Conservation (phyloP, 2,329 filamentous ascomycete genomes). For the Cryphonectria japonica region DNA sequence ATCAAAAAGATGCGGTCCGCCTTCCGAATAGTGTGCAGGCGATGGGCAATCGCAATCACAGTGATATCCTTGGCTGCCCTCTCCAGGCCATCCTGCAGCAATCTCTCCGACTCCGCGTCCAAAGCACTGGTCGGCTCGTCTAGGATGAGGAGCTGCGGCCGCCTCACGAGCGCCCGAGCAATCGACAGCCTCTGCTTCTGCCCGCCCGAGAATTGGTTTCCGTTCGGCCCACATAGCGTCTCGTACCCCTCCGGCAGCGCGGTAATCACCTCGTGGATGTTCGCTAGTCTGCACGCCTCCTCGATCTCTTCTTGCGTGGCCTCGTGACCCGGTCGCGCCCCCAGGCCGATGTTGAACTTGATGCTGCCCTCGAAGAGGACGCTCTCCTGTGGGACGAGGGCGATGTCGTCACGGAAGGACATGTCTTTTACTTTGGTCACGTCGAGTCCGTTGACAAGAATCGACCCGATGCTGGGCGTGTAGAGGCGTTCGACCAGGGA, state of each 20-base stretch:
- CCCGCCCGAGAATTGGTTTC: conserved; percentile 68
- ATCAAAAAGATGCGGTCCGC: conserved; percentile 50
- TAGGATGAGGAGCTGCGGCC: conserved; percentile 67
- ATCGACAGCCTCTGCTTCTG: conserved; percentile 73
- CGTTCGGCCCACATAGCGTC: conserved; percentile 63
- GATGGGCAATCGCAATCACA: conserved; percentile 49
- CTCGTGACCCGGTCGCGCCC: conserved; percentile 48
- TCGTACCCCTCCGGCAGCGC: conserved; percentile 60
- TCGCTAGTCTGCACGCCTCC: conserved; percentile 59
- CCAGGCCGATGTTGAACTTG: conserved; percentile 45
- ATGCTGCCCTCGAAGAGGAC: conserved; percentile 47
- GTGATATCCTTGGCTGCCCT: conserved; percentile 46
- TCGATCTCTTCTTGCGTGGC: conserved; percentile 55
- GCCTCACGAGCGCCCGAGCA: conserved; percentile 67
- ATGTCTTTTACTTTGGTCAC: conserved; percentile 25
- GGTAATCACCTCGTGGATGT: conserved; percentile 62
- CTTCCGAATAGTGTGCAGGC: conserved; percentile 48
- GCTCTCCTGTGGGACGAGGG: conserved; percentile 46
- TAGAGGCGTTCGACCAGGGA: conserved; percentile 59
- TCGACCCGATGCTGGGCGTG: conserved; percentile 50
- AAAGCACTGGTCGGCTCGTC: conserved; percentile 74
- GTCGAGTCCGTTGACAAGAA: conserved; percentile 56
- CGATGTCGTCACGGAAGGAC: conserved; percentile 42
- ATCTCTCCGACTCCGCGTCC: conserved; percentile 62
- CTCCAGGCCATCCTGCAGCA: conserved; percentile 63